Base-by-base conservation (phyloP, 805 yeast species). In the Cyberlindnera mycetangii region DNA sequence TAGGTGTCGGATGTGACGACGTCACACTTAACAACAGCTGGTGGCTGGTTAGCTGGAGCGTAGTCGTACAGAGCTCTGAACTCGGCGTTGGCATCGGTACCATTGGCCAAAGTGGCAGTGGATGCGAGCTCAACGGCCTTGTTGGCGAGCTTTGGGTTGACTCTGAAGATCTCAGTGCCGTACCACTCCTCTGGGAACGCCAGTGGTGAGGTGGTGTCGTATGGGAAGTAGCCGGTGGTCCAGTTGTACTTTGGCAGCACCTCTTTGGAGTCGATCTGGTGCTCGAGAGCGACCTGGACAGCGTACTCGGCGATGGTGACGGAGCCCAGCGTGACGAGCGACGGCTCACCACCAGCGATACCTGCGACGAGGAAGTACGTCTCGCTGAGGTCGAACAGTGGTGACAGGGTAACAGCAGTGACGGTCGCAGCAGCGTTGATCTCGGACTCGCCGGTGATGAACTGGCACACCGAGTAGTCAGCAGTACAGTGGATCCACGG, bases 301-400 rank as follows among this genome's bases (percentile, higher is more conserved):
- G 47, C 45, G 28, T 47, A 47, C 38, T 47, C 50, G 27, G 50
- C 42, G n/a, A 47, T 42, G 7, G 50, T 47, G 34, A 47, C 50
- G 12, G 50, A 47, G n/a, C 50, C 50, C 9, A 42, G 16, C 4
- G 50, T 47, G 32, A 43, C 47, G 16, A 36, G 15, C 16, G 47
- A 34, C 19, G 50, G 50, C 45, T 47, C 50, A 43, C 50, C 50
- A 33, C 50, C 50, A 33, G 45, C 50, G 32, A 47, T 47, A 43
- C 50, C 50, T 17, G 42, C 50, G 28, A 47, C 28, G 32, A 47
- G 47, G 45, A 47, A 47, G 45, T 47, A 47, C 5, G 47, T 43
- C 38, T 43, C 45, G 14, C 39, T 28, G 24, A 47, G 35, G 35
- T 47, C 50, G 22, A 47, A 47, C 35, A 47, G 25, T 31, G 50